Conservation (phyloP, 495 filamentous ascomycete genomes). For the Penicillium pancosmium region DNA sequence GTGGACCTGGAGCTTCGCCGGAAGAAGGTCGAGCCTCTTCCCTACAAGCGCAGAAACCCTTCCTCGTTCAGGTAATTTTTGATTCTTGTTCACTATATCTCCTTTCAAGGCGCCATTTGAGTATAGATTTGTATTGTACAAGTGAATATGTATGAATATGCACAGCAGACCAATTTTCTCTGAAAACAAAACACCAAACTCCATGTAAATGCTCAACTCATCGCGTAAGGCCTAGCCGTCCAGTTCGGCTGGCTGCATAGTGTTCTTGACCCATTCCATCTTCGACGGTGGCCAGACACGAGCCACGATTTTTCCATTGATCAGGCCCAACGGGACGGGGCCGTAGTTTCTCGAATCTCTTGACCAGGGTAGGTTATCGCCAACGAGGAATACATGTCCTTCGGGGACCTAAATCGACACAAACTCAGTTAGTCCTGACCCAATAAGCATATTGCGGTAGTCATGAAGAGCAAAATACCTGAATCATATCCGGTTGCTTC, state of each 20-base stretch:
- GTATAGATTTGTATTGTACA: constrained; percentile 50
- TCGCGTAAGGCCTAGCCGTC: constrained; percentile 14
- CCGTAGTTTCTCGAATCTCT: constrained; percentile 86
- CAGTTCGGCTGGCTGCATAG: constrained; percentile 42
- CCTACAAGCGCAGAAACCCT: constrained; percentile 58
- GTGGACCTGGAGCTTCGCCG: constrained; percentile 83
- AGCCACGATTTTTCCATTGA: constrained; percentile 84
- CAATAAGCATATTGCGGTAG: not conserved
- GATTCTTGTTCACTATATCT: constrained; percentile 20
- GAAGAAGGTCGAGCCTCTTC: constrained; percentile 63
- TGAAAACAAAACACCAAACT: constrained; percentile 31
- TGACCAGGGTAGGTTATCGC: constrained; percentile 83
- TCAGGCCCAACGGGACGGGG: constrained; percentile 78
- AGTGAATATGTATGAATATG: constrained; percentile 54
- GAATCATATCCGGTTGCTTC: constrained; percentile 66
- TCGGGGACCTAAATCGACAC: constrained; percentile 67
- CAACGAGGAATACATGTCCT: constrained; percentile 86
- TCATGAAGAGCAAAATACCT: constrained; percentile 50
- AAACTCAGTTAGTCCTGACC: not conserved
- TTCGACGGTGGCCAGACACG: constrained; percentile 56
- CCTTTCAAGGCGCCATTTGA: constrained; percentile 23
- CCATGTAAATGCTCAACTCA: constrained; percentile 28
- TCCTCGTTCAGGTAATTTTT: constrained; percentile 42
- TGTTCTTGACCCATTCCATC: constrained; percentile 56
- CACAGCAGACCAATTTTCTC: constrained; percentile 31